Percentiles rank a stretch among this genome's conserved stretches.
phyloP scores from a whole-genome alignment of 352 stramenopile species.

The Hyphochytrium catenoides region DNA sequence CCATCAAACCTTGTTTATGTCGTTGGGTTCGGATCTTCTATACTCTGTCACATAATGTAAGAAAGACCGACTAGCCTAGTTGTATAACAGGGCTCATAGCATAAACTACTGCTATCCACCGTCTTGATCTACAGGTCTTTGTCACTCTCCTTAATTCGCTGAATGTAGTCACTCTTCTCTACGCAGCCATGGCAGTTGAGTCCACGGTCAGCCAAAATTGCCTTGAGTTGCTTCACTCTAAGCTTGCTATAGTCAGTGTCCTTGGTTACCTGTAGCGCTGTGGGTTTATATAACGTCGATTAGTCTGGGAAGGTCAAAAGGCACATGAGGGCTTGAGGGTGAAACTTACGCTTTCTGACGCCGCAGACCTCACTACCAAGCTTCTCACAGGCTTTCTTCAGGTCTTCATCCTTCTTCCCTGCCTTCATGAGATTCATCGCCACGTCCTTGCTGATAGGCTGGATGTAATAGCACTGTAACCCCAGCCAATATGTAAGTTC shows the following conservation, averaged over 20 bases:
- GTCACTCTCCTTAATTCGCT: slow-evolving; percentile 75
- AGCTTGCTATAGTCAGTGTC: slow-evolving; percentile 83
- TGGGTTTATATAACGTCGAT: neutral
- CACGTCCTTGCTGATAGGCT: slow-evolving; percentile 80
- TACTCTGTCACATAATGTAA: too few species aligned
- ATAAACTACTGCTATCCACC: too few species aligned
- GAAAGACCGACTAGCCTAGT: too few species aligned
- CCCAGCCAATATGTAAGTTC: too few species aligned
- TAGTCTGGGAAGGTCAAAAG: neutral
- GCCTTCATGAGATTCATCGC: slow-evolving; percentile 63
- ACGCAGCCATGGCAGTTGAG: slow-evolving; percentile 75
- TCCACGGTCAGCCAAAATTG: slow-evolving; percentile 73
- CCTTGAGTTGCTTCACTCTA: slow-evolving; percentile 81
- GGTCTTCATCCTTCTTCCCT: slow-evolving; percentile 77
- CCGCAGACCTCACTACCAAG: slow-evolving; percentile 81
- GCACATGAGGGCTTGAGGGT: neutral
- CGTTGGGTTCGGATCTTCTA: too few species aligned
- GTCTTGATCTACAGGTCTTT: slow-evolving; percentile 34
- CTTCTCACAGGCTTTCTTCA: slow-evolving; percentile 78
- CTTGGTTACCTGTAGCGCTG: slow-evolving; percentile 75
- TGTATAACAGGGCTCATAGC: too few species aligned
- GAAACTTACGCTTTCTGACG: slow-evolving; percentile 72
- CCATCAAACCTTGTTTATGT: too few species aligned
- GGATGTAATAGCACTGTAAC: slow-evolving; percentile 72
- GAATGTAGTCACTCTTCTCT: slow-evolving; percentile 84